Conservation (phyloP, 2,329 filamentous ascomycete species). For the Byssothecium circinans region DNA sequence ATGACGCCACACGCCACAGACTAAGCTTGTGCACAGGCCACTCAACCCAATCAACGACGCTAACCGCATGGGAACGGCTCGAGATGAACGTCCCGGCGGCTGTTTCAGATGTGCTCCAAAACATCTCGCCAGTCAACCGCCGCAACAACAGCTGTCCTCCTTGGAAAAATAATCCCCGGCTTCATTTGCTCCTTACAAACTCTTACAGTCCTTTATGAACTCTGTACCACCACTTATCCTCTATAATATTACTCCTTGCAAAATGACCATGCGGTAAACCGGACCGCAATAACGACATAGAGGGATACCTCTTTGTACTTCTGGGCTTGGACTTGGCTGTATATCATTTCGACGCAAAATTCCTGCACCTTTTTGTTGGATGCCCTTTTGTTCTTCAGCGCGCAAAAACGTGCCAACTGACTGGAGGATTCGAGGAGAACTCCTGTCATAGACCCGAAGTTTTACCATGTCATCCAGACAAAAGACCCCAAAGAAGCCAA, state of each 20-base stretch:
- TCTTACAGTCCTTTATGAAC: constrained; percentile 3
- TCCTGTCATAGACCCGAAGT: too few species aligned
- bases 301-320: not conserved
- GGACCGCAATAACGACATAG: constrained; percentile 12
- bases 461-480: constrained; percentile 35
- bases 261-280: not conserved
- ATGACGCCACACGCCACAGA: too few species aligned
- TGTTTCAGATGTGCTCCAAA: constrained; percentile 41
- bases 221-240: not conserved
- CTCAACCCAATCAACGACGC: constrained; percentile 14
- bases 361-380: constrained; percentile 1
- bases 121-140: constrained; percentile 20
- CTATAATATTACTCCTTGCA: not conserved
- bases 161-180: constrained; percentile 16
- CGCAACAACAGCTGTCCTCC: constrained; percentile 37
- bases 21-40: not conserved
- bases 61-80: constrained; percentile 22
- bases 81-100: constrained; percentile 28
- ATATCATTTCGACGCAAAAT: not conserved
- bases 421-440: too few species aligned
- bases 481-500: constrained; percentile 40
- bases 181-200: constrained; percentile 1
- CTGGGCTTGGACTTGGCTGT: constrained; percentile 7
- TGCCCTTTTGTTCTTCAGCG: constrained; percentile 2
- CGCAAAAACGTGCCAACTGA: too few species aligned